Conservation (phyloP, 441 rosid species). For the Jatropha multifida region DNA sequence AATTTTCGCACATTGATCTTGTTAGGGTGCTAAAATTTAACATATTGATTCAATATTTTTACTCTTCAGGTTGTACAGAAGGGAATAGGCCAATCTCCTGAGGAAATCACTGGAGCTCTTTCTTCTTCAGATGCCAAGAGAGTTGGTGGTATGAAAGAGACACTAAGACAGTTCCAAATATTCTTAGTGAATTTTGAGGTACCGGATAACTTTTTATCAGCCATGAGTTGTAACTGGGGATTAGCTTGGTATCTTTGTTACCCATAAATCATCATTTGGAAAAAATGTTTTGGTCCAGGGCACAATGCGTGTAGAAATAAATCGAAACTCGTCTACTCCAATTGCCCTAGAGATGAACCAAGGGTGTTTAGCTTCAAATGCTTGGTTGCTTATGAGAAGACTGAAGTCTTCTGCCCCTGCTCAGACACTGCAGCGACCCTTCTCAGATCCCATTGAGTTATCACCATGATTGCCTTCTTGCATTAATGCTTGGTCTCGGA, state of each 20-base stretch:
- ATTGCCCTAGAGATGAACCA: constrained; percentile 68
- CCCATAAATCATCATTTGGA: not conserved
- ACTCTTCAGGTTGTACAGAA: constrained; percentile 64
- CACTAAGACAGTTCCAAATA: constrained; percentile 59
- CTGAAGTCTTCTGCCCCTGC: constrained; percentile 34
- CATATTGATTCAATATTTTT: constrained; percentile 21
- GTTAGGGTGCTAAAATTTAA: constrained; percentile 14
- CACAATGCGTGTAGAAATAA: constrained; percentile 66
- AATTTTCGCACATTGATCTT: constrained; percentile 12
- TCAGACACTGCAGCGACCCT: constrained; percentile 23
- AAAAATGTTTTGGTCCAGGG: constrained; percentile 53
- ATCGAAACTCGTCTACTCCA: constrained; percentile 56
- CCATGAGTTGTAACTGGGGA: not conserved
- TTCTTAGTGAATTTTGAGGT: constrained; percentile 86
- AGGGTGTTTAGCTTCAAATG: constrained; percentile 71
- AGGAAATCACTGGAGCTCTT: constrained; percentile 77
- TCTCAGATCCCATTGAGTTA: constrained; percentile 34
- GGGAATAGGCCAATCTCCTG: constrained; percentile 76
- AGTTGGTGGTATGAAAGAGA: constrained; percentile 61
- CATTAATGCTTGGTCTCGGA: not conserved
- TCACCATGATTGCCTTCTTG: constrained; percentile 42
- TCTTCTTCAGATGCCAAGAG: constrained; percentile 51
- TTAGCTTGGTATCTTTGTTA: constrained; percentile 4
- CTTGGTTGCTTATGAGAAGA: constrained; percentile 74
- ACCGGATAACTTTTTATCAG: constrained; percentile 7